A percentile compares a stretch with the other conserved stretches of the same genome.
phyloP scores from a whole-genome alignment of 495 filamentous ascomycete genomes.

The Aspergillus hancockii region DNA sequence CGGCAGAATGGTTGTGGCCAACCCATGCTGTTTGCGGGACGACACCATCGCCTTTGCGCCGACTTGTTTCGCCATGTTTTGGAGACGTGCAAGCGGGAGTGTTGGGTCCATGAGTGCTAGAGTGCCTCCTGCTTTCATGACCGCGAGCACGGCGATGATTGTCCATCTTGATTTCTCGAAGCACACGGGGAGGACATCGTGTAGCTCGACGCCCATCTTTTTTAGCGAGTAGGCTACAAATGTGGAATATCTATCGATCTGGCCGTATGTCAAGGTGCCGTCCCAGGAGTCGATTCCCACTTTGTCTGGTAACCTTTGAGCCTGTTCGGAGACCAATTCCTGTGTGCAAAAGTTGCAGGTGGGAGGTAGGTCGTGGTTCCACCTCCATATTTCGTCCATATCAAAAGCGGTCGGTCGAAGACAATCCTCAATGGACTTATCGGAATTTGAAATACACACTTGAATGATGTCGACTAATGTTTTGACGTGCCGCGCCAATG shows the following conservation, averaged over 20 bases:
- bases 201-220: conserved; percentile 28
- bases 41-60: conserved; percentile 35
- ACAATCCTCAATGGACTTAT: conserved; percentile 25
- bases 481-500: conserved; percentile 32
- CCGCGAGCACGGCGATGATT: conserved; percentile 43
- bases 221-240: conserved; percentile 29
- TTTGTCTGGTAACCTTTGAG: conserved; percentile 32
- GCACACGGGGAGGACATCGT: conserved; percentile 43
- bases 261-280: conserved; percentile 43
- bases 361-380: conserved; percentile 35
- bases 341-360: conserved; percentile 45
- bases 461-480: conserved; percentile 33
- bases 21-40: conserved; percentile 28
- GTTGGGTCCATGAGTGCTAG: conserved; percentile 42
- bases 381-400: conserved; percentile 33
- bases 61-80: conserved; percentile 38
- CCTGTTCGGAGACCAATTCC: conserved; percentile 42
- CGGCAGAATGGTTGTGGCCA: conserved; percentile 30
- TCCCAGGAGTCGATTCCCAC: conserved; percentile 50
- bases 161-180: conserved; percentile 53
- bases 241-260: conserved; percentile 42
- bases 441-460: conserved; percentile 26
- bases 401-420: conserved; percentile 30
- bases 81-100: conserved; percentile 38
- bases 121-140: conserved; percentile 44